Evolutionary conservation across 106 monocot species (phyloP).

Genomic region (Narthecium ossifragum): DNA sequence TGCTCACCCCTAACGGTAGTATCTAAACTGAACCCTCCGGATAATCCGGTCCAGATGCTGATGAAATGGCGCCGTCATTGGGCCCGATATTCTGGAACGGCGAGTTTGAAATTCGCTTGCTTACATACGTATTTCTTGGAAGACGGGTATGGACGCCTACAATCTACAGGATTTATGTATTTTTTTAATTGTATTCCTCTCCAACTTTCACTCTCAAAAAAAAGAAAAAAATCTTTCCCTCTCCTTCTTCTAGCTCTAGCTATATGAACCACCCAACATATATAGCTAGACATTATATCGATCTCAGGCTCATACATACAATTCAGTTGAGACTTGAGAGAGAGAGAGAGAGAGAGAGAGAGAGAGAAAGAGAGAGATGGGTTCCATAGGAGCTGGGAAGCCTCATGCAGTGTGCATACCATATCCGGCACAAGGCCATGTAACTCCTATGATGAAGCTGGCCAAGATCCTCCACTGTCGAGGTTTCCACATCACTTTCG

Average conservation of each 20-base stretch:
- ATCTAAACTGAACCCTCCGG: too few relatives aligned
- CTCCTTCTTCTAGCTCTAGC: neutral
- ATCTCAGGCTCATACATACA: neutral
- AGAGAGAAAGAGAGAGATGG: conserved; percentile 14
- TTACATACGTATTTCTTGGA: too few relatives aligned
- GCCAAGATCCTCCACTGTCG: conserved; percentile 45
- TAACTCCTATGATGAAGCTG: conserved; percentile 37
- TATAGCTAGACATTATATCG: neutral
- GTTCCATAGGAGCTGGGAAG: conserved; percentile 8
- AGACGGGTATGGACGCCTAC: too few relatives aligned
- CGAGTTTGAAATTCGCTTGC: too few relatives aligned
- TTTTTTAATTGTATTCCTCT: too few relatives aligned
- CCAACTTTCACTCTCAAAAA: neutral
- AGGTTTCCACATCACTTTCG: conserved; percentile 64
- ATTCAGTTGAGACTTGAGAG: neutral
- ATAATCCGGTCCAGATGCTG: too few relatives aligned
- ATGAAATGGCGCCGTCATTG: too few relatives aligned
- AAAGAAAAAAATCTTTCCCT: neutral
- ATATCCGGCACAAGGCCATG: conserved; percentile 36
- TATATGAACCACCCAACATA: neutral
- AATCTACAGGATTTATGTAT: too few relatives aligned
- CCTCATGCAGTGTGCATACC: conserved; percentile 37
- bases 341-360: neutral
- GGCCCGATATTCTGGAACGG: too few relatives aligned
- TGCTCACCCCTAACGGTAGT: too few relatives aligned